Conservation (phyloP, 257 asterid genomes). For the Verbascum thapsus region DNA sequence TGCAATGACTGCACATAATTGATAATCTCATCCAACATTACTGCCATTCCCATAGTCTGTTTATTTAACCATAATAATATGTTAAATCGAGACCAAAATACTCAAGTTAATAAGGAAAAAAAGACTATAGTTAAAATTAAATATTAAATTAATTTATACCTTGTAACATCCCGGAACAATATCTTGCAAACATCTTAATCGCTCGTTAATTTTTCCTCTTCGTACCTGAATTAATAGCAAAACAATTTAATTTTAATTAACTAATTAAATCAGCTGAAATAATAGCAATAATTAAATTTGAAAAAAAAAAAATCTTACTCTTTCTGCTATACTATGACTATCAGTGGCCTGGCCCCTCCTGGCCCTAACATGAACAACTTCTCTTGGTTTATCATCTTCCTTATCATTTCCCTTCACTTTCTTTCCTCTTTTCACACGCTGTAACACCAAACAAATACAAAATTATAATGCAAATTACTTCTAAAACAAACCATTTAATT, state of each 20-base stretch:
- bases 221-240: conserved; percentile 52
- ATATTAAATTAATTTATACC: conserved; percentile 46
- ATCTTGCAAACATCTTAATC: conserved; percentile 80
- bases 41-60: conserved; percentile 98
- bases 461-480: neutral
- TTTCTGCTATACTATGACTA: conserved; percentile 94
- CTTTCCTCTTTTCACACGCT: conserved; percentile 55
- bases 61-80: conserved; percentile 7
- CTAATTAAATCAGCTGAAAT: too few relatives aligned
- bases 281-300: too few relatives aligned
- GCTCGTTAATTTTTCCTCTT: conserved; percentile 86
- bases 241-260: too few relatives aligned
- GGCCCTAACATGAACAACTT: conserved; percentile 93
- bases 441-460: neutral
- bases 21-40: conserved; percentile 90
- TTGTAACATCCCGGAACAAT: conserved; percentile 95
- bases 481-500: too few relatives aligned
- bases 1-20: conserved; percentile 88
- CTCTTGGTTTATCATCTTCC: conserved; percentile 52
- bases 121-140: neutral
- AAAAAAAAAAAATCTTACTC: conserved; percentile 57
- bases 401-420: too few relatives aligned
- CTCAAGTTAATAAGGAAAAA: neutral
- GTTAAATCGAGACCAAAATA: neutral
- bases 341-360: conserved; percentile 93